These are phyloP conservation scores for Earliella scabrosa DNA, from an alignment of 1,284 basidiomycete species.

Conservation along the genomic window DNA sequence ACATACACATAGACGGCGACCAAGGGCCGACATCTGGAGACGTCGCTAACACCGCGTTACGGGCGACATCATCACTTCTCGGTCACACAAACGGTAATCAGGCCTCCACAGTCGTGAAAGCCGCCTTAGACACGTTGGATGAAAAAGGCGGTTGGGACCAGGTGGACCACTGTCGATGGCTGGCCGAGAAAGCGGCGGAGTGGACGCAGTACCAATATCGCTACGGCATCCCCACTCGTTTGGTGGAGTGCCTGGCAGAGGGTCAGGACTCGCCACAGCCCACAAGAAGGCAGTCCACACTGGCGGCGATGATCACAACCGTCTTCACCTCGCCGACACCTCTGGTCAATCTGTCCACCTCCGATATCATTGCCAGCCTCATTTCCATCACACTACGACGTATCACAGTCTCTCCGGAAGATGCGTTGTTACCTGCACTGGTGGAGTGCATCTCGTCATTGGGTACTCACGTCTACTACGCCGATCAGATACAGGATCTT, in stretches of 20 bases:
- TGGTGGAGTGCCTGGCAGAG: conserved; percentile 83
- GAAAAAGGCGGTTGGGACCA: conserved; percentile 72
- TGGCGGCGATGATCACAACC: conserved; percentile 85
- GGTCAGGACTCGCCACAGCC: conserved; percentile 62
- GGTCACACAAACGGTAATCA: conserved; percentile 82
- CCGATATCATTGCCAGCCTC: conserved; percentile 84
- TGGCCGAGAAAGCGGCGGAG: conserved; percentile 75
- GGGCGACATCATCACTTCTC: conserved; percentile 75
- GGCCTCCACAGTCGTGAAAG: conserved; percentile 73
- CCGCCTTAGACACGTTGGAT: conserved; percentile 71
- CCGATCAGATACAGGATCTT: conserved; percentile 95
- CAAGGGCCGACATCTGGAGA: conserved; percentile 80
- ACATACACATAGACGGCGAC: conserved; percentile 86
- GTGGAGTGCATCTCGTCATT: conserved; percentile 86
- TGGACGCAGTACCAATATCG: conserved; percentile 94
- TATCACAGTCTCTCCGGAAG: conserved; percentile 65
- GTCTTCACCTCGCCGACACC: conserved; percentile 85
- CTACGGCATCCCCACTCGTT: conserved; percentile 83
- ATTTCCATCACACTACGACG: conserved; percentile 78
- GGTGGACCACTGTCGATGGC: conserved; percentile 81
- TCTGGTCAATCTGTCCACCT: conserved; percentile 89
- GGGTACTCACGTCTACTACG: conserved; percentile 92
- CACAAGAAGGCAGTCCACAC: conserved; percentile 63
- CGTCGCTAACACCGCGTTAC: conserved; percentile 76
- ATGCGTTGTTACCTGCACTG: conserved; percentile 70